A percentile compares a stretch with the other conserved stretches of the same genome.
phyloP scores from a whole-genome alignment of 176 grass and related monocot species.

The Rhynchospora tenuis region DNA sequence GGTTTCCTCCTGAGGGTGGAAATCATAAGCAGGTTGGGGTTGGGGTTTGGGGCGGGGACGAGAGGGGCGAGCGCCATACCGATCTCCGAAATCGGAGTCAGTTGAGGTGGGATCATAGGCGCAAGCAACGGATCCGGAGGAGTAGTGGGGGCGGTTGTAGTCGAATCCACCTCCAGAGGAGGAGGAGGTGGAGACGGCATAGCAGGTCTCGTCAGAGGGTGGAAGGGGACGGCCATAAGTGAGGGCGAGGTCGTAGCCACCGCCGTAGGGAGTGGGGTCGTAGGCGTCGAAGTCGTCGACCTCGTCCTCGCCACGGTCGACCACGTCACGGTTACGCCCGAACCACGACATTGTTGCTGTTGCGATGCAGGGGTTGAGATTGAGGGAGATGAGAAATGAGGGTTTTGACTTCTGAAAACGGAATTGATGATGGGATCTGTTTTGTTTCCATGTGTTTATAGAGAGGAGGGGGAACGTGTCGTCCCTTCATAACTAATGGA shows the following conservation, averaged over 20 bases:
- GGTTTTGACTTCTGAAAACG: not conserved
- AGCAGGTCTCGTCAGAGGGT: conserved; percentile 78
- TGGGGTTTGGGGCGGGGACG: conserved; percentile 15
- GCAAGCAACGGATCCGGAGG: conserved; percentile 49
- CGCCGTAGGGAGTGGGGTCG: conserved; percentile 85
- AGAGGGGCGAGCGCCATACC: not conserved
- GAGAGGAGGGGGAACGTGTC: no score
- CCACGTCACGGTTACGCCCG: not conserved
- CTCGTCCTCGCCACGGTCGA: conserved; percentile 36
- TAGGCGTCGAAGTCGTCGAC: conserved; percentile 75
- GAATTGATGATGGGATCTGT: not conserved
- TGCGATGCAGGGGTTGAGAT: no score
- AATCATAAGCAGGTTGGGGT: conserved; percentile 45
- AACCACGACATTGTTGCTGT: conserved; percentile 43
- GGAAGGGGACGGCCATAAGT: conserved; percentile 65
- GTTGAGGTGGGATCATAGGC: conserved; percentile 30
- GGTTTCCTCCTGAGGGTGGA: conserved; percentile 56
- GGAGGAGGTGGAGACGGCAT: conserved; percentile 51
- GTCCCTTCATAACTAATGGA: no score
- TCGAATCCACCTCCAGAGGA: conserved; percentile 18
- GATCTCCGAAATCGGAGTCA: conserved; percentile 12
- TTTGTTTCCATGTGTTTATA: not conserved
- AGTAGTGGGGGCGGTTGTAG: conserved; percentile 34
- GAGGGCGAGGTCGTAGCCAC: conserved; percentile 66
- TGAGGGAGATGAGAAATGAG: not conserved